Evolutionary conservation across 352 stramenopile species (phyloP).

Genomic region (Globisporangium rhizosaccharum): DNA sequence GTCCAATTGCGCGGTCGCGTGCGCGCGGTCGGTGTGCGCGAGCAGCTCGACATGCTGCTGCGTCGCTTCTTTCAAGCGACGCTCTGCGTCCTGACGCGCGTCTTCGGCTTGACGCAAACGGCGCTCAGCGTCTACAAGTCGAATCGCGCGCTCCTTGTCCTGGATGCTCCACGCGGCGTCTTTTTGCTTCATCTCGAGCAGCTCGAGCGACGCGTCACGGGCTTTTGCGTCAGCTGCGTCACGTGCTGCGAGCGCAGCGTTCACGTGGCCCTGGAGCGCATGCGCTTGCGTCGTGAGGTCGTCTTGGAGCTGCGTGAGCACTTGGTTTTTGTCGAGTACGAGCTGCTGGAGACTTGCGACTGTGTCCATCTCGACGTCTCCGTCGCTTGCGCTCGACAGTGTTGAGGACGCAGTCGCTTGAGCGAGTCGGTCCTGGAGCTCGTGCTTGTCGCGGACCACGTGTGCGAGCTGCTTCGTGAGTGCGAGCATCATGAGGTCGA

Average conservation of each 20-base stretch:
- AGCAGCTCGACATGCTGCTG: slow-evolving; percentile 17
- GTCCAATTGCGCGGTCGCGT: slow-evolving; percentile 23
- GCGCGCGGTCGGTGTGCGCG: slow-evolving; percentile 19
- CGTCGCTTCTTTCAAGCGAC: slow-evolving; percentile 28
- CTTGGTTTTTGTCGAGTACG: slow-evolving; percentile 9
- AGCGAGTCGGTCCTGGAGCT: slow-evolving; percentile 42
- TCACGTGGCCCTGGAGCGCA: slow-evolving; percentile 43
- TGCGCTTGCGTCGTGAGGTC: slow-evolving; percentile 36
- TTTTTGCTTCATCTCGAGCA: slow-evolving; percentile 57
- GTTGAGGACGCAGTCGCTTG: slow-evolving; percentile 14
- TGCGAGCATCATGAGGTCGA: slow-evolving; percentile 64
- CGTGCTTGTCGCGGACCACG: slow-evolving; percentile 73
- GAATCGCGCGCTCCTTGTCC: slow-evolving; percentile 28
- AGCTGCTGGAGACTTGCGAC: neutral
- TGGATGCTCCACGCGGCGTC: slow-evolving; percentile 53
- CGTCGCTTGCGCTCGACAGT: neutral
- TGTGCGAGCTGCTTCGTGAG: slow-evolving; percentile 62
- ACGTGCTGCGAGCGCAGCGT: slow-evolving; percentile 23
- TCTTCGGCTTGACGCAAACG: slow-evolving; percentile 24
- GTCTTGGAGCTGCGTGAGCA: slow-evolving; percentile 30
- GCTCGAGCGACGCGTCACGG: slow-evolving; percentile 32
- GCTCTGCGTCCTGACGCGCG: slow-evolving; percentile 13
- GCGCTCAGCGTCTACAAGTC: slow-evolving; percentile 22
- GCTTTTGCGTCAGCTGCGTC: slow-evolving; percentile 41
- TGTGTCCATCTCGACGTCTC: neutral